Evolutionary conservation across 176 grass and related monocot genomes (phyloP), one percentile per base, ranked within the genome.

Genomic region (Musa schizocarpa): DNA sequence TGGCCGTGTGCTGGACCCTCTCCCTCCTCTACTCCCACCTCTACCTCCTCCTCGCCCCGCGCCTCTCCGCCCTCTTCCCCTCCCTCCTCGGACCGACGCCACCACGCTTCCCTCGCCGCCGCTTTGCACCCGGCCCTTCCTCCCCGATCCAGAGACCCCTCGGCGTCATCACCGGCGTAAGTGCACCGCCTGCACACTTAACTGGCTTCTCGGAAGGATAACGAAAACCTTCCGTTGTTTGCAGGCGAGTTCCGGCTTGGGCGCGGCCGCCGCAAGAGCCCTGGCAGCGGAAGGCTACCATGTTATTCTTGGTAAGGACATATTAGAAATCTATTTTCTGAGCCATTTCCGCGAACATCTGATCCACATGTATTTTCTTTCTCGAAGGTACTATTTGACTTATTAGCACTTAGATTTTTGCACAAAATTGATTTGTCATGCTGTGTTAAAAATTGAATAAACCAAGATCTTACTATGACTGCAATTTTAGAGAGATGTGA

Each of bases 101-200:
- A 3, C 29, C 68, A 65, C 64, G 19, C 12, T 50, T 72, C 14
- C 72, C 63, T 3, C 71, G 56, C 24, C 56, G 72, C 54, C 34
- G 43, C 8, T 67, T 57, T 9, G 19, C 24, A 50, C 34, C 17
- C 9, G 12, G 19, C 1, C 49, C 20, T 0, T 24, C 55, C 8
- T 56, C 57, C 16, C 3, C 59, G 55, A 57, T 80, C 50, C 26
- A 66, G 22, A 59, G 78, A 1, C 86, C 86, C 3, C 75, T 93
- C 74, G 91, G 95, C 77, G 81, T 98, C 22, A 61, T 98, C 81
- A 98, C 95, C 6, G 90, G 95, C 73, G 90, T 97, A 68, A 70
- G 57, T 52, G 1, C 8, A 19, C 17, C 17, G 17, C 34, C 4
- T 43, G 34, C 34, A 43, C 34, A 6, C 34, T 6, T 43, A 43